Conservation (phyloP, 805 yeast genomes). For the Saccharomyces eubayanus region DNA sequence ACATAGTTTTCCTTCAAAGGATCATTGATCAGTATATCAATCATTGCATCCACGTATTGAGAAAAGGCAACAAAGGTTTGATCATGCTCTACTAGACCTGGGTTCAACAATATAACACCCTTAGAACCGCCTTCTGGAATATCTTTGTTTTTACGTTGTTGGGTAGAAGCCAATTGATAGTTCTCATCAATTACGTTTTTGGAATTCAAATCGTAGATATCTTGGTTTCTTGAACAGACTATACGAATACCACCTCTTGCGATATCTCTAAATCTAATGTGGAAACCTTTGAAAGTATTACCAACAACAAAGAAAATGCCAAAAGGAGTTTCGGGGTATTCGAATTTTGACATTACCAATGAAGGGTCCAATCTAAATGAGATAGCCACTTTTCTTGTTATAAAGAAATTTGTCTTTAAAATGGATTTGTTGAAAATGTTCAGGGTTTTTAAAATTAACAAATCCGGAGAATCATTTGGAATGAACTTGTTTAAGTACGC, state of each 20-base stretch:
- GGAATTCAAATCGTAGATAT: conserved; percentile 76
- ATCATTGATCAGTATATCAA: conserved; percentile 75
- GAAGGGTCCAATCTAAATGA: conserved; percentile 85
- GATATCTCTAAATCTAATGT: conserved; percentile 90
- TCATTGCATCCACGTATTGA: conserved; percentile 85
- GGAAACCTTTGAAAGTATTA: conserved; percentile 95
- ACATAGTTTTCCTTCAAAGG: conserved; percentile 77
- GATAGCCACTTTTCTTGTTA: conserved; percentile 88
- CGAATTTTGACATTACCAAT: conserved; percentile 66
- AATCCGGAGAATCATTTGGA: conserved; percentile 69
- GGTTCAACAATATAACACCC: conserved; percentile 86
- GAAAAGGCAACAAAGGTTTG: conserved; percentile 78
- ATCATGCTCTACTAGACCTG: conserved; percentile 60
- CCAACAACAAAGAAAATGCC: conserved; percentile 96
- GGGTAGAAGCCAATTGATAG: conserved; percentile 90
- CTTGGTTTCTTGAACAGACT: conserved; percentile 77
- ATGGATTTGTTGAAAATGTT: conserved; percentile 78
- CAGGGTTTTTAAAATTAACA: conserved; percentile 72
- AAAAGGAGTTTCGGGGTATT: conserved; percentile 86
- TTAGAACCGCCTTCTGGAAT: conserved; percentile 99
- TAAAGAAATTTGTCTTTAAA: conserved; percentile 87
- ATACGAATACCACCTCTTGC: conserved; percentile 98
- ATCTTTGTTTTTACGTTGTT: conserved; percentile 94
- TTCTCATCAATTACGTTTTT: conserved; percentile 92
- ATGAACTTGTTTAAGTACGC: conserved; percentile 56